A percentile compares a stretch with the other conserved stretches of the same genome.
Evolutionary conservation across 2,329 filamentous ascomycete genomes (phyloP).

Genomic region (Venturia aucupariae): DNA sequence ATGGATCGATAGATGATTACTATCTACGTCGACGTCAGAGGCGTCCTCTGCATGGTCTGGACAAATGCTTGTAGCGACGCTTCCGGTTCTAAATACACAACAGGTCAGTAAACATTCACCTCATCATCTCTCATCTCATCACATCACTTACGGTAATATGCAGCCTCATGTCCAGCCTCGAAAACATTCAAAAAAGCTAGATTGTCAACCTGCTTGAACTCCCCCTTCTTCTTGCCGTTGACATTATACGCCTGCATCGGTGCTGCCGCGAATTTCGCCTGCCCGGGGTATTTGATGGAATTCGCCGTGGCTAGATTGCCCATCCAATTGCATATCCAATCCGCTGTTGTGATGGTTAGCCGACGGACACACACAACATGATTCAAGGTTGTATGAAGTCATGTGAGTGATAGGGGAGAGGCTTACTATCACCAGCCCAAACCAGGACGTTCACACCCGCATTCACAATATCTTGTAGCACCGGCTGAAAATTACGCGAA

Average conservation of each 20-base stretch:
- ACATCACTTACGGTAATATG: constrained; percentile 22
- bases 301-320: constrained; percentile 34
- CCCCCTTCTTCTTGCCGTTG: constrained; percentile 37
- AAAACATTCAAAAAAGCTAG: constrained; percentile 42
- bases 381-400: not conserved
- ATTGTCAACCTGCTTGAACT: constrained; percentile 43
- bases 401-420: not conserved
- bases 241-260: constrained; percentile 38
- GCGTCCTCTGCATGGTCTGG: constrained; percentile 34
- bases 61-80: constrained; percentile 38
- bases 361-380: not conserved
- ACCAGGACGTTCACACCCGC: constrained; percentile 41
- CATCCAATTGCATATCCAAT: constrained; percentile 51
- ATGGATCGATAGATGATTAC: not conserved
- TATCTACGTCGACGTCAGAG: constrained; percentile 9
- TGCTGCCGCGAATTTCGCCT: constrained; percentile 32
- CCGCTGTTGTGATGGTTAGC: constrained; percentile 26
- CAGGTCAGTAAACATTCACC: not conserved
- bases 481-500: constrained; percentile 36
- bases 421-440: constrained; percentile 42
- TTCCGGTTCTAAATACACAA: constrained; percentile 27
- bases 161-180: constrained; percentile 36
- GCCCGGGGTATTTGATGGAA: constrained; percentile 34
- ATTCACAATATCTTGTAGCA: constrained; percentile 37
- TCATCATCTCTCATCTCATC: not conserved